phyloP scores from a whole-genome alignment of 495 filamentous ascomycete species.

The Jackrogersella multiformis region DNA sequence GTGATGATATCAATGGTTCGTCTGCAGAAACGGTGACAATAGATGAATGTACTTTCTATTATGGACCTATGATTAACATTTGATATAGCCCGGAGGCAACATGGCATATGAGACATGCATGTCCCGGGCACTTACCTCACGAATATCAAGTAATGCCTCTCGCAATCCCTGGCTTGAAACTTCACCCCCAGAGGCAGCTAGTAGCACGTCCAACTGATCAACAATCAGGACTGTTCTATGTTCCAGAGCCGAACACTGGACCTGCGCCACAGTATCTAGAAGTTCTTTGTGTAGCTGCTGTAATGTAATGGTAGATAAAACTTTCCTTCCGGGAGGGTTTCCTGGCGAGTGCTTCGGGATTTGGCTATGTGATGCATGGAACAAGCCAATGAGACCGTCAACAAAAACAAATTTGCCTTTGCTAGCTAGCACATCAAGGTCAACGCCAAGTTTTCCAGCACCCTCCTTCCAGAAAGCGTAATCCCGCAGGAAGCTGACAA shows the following conservation, averaged over 20 bases:
- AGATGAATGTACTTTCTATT: conserved; percentile 63
- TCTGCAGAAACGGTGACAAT: conserved; percentile 76
- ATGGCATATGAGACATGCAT: neutral
- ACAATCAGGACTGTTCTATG: conserved; percentile 56
- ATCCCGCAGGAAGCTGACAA: conserved; percentile 84
- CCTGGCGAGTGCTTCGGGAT: conserved; percentile 8
- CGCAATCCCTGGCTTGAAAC: conserved; percentile 42
- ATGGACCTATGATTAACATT: conserved; percentile 37
- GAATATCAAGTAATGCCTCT: conserved; percentile 59
- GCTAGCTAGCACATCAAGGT: conserved; percentile 67
- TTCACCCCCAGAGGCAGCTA: conserved; percentile 55
- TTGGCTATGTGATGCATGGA: conserved; percentile 23
- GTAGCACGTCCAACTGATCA: conserved; percentile 65
- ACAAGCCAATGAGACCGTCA: conserved; percentile 72
- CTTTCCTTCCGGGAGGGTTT: conserved; percentile 10
- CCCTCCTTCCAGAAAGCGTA: conserved; percentile 77
- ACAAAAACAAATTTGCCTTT: conserved; percentile 72
- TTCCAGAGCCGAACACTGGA: conserved; percentile 25
- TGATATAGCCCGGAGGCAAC: neutral
- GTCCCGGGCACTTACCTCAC: conserved; percentile 58
- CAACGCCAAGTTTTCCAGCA: conserved; percentile 71
- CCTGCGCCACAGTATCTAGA: conserved; percentile 34
- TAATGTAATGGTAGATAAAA: conserved; percentile 25
- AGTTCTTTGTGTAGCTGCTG: conserved; percentile 33
- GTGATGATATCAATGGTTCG: conserved; percentile 67